Conservation (phyloP, 1,284 basidiomycete genomes). For the Anthracocystis walkeri region DNA sequence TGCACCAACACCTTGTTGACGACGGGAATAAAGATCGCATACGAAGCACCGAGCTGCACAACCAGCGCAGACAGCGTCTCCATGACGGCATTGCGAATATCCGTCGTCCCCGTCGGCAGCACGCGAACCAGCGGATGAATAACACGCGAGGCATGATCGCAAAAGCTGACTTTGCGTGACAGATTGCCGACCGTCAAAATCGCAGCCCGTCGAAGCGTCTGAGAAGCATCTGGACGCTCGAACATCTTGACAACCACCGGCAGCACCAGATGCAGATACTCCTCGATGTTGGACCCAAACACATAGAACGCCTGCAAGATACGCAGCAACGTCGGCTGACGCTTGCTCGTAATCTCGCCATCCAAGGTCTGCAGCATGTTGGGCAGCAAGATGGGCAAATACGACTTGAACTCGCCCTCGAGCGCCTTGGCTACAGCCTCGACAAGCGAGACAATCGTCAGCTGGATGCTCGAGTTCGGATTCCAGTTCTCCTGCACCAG, state of each 20-base stretch:
- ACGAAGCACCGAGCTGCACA: constrained; percentile 93
- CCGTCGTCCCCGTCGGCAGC: constrained; percentile 80
- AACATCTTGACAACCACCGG: constrained; percentile 93
- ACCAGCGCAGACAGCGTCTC: constrained; percentile 93
- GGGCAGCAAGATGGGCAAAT: constrained; percentile 91
- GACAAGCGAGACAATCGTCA: constrained; percentile 91
- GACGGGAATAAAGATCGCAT: constrained; percentile 95
- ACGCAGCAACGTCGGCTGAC: constrained; percentile 82
- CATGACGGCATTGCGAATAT: constrained; percentile 87
- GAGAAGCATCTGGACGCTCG: constrained; percentile 83
- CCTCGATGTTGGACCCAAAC: constrained; percentile 96
- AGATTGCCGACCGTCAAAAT: constrained; percentile 92
- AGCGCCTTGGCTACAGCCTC: constrained; percentile 95
- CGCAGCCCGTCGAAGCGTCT: constrained; percentile 84
- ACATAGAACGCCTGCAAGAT: constrained; percentile 92
- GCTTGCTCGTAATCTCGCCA: constrained; percentile 64
- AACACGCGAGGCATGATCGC: constrained; percentile 97
- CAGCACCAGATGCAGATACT: constrained; percentile 96
- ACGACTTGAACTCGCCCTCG: constrained; percentile 97
- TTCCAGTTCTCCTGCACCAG: constrained; percentile 69
- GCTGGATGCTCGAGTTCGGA: constrained; percentile 80
- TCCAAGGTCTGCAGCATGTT: constrained; percentile 85
- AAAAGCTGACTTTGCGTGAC: constrained; percentile 94
- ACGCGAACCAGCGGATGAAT: constrained; percentile 95
- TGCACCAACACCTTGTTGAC: constrained; percentile 89